Evolutionary conservation across 495 filamentous ascomycete genomes (phyloP).

Genomic region (Bryoglossum gracile): DNA sequence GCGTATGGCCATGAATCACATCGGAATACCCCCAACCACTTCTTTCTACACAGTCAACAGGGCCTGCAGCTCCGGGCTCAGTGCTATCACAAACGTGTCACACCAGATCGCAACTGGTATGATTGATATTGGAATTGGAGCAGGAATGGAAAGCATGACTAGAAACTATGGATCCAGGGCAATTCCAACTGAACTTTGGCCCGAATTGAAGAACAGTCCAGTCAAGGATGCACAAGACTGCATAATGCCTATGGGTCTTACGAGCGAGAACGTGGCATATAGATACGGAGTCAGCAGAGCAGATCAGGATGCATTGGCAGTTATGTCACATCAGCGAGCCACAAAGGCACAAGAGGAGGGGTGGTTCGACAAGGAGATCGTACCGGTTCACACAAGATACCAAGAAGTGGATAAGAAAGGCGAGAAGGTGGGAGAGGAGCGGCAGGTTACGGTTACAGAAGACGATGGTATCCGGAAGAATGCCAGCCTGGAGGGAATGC

Average conservation of each 20-base stretch:
- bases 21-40: slow-evolving; percentile 65
- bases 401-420: slow-evolving; percentile 57
- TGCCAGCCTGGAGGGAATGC: slow-evolving; percentile 60
- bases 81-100: slow-evolving; percentile 63
- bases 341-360: slow-evolving; percentile 59
- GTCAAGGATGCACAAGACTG: slow-evolving; percentile 73
- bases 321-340: slow-evolving; percentile 63
- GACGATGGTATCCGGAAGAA: slow-evolving; percentile 77
- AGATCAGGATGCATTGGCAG: slow-evolving; percentile 81
- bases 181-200: slow-evolving; percentile 77
- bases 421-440: slow-evolving; percentile 44
- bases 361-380: slow-evolving; percentile 69
- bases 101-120: slow-evolving; percentile 63
- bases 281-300: slow-evolving; percentile 64
- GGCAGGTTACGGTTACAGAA: slow-evolving; percentile 49
- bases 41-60: slow-evolving; percentile 81
- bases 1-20: slow-evolving; percentile 81
- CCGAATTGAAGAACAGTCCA: slow-evolving; percentile 53
- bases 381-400: slow-evolving; percentile 59
- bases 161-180: slow-evolving; percentile 76
- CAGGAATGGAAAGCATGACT: slow-evolving; percentile 93
- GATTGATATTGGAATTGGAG: slow-evolving; percentile 75
- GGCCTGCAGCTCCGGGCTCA: slow-evolving; percentile 72
- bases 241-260: slow-evolving; percentile 90
- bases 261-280: slow-evolving; percentile 81